Base-by-base conservation (phyloP, 192 early-diverging fungal genomes). In the Phlyctochytrium planicorne region DNA sequence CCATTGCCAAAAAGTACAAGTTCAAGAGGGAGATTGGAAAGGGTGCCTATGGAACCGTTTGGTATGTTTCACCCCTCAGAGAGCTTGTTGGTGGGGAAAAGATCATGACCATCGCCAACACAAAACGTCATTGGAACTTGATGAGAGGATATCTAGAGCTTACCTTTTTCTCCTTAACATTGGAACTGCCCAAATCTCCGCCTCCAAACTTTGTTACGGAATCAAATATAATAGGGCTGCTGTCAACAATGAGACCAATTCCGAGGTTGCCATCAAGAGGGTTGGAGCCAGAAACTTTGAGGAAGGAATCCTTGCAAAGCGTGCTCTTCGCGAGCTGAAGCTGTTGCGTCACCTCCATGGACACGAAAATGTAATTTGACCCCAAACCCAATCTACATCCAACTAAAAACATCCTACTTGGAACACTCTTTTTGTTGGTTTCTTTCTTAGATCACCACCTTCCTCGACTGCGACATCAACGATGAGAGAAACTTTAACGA, bases 181-280 rank as follows among this genome's bases (percentile, higher is more conserved):
- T n/a, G n/a, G n/a, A n/a, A n/a, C n/a, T n/a, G n/a, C n/a, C n/a
- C n/a, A n/a, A n/a, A n/a, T n/a, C n/a, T n/a, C n/a, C n/a, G n/a
- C n/a, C n/a, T n/a, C n/a, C n/a, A n/a, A n/a, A n/a, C n/a, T n/a
- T n/a, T n/a, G n/a, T n/a, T n/a, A n/a, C n/a, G n/a, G n/a, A n/a
- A n/a, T n/a, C n/a, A n/a, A n/a, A n/a, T n/a, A n/a, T n/a, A n/a
- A n/a, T n/a, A 94, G 93, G 75, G 91, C 91, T 67, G 95, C 93
- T 33, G 90, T 90, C 65, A 87, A 93, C 72, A 82, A 85, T 17
- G 87, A 91, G 67, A 93, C 87, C 3, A 88, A 89, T 14, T 76
- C 86, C 69, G 90, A 92, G 67, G 92, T 98, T 14, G 95, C 95
- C 60, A 96, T 98, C 79, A 98, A 98, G 74, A 91, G 93, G 71